Conservation (phyloP, 2,329 filamentous ascomycete genomes). For the Colletotrichum sp. region DNA sequence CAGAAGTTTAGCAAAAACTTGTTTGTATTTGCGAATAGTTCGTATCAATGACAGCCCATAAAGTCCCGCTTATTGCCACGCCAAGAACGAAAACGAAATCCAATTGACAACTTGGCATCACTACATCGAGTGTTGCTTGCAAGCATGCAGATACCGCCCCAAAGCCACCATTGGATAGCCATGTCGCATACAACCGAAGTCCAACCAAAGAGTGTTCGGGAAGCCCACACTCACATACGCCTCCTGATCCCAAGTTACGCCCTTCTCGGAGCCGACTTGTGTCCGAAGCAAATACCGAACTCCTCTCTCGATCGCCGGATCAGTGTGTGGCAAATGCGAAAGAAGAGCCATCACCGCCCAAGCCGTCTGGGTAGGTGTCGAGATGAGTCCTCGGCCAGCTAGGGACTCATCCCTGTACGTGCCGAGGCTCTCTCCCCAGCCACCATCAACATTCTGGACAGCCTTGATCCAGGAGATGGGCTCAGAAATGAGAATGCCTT, state of each 20-base stretch:
- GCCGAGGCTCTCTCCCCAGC: conserved; percentile 2
- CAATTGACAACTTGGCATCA: not conserved
- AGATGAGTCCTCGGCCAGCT: not conserved
- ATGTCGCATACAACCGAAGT: not conserved
- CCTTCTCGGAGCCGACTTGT: not conserved
- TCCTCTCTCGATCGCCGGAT: not conserved
- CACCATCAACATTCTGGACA: not conserved
- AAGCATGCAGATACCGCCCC: not conserved
- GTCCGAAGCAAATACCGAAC: not conserved
- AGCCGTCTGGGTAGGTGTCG: not conserved
- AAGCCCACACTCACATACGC: conserved; percentile 3
- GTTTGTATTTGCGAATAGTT: not conserved
- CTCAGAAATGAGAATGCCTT: not conserved
- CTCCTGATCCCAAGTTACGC: not conserved
- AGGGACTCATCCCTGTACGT: not conserved
- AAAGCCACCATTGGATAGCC: conserved; percentile 3
- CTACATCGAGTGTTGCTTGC: not conserved
- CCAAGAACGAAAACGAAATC: not conserved
- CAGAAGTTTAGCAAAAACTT: not conserved
- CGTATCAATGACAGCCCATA: not conserved
- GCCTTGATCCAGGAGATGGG: not conserved
- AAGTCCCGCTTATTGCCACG: not conserved
- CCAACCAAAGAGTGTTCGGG: not conserved
- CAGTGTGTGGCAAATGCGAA: not conserved
- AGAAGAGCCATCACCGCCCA: conserved; percentile 2